Base-by-base conservation (phyloP, 2,329 filamentous ascomycete species). In the Neospermospora avenae region DNA sequence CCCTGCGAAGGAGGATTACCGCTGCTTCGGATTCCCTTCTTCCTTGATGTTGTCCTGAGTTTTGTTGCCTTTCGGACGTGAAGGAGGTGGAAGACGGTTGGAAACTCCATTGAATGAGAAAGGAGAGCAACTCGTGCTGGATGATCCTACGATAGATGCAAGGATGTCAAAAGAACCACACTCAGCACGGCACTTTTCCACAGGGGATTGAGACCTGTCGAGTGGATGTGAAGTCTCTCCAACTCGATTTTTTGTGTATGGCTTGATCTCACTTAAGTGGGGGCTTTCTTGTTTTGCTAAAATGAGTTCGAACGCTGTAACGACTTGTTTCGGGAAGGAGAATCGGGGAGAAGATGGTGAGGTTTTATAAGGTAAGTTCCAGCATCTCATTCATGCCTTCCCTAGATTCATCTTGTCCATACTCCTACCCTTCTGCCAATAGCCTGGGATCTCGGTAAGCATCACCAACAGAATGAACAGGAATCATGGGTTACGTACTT, bases 401-500 rank as follows among this genome's bases (percentile, higher is more conserved):
- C n/a, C n/a, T n/a, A n/a, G n/a, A n/a, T n/a, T n/a, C n/a, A n/a
- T n/a, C n/a, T n/a, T n/a, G n/a, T n/a, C n/a, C n/a, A n/a, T n/a
- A n/a, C n/a, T n/a, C n/a, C n/a, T n/a, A n/a, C n/a, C n/a, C n/a
- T n/a, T n/a, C n/a, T n/a, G n/a, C n/a, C n/a, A n/a, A n/a, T n/a
- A n/a, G n/a, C n/a, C n/a, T 35, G 31, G 13, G 24, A 45, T 25
- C 20, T 24, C 3, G 3, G 7, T 45, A 22, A 10, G 18, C 42
- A 18, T 24, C 20, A 6, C 42, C 24, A 45, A 22, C 11, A 45
- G 75, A 79, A 37, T 84, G 81, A 81, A 78, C 77, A 8, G 82
- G 82, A 2, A 81, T 84, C 65, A 84, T 83, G 79, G 81, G 80
- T 0, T 82, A 78, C 63, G 81, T 78, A 4, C 73, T 76, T 1